Conservation (phyloP, 208 protist species). For the Borovskyia barvae region DNA sequence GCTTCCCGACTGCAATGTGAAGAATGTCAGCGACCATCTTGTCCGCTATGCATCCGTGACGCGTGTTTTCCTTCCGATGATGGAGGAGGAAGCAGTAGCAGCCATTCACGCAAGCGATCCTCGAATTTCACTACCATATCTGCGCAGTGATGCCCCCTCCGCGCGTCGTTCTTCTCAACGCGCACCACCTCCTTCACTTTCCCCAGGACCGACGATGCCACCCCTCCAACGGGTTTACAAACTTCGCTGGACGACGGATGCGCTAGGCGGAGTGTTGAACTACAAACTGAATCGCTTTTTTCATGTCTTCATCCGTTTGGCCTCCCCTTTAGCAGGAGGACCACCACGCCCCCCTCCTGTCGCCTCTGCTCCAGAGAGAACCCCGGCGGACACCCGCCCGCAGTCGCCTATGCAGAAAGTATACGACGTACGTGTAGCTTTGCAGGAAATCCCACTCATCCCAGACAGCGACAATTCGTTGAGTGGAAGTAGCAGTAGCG, state of each 20-base stretch:
- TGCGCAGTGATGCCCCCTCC: neutral
- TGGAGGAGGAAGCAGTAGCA: neutral
- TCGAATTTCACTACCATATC: too few relatives aligned
- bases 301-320: slow-evolving; percentile 56
- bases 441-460: slow-evolving; percentile 36
- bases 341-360: neutral
- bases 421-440: slow-evolving; percentile 42
- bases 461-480: slow-evolving; percentile 1
- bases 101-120: too few relatives aligned
- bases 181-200: neutral
- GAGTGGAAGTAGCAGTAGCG: slow-evolving; percentile 2
- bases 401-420: neutral
- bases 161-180: neutral
- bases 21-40: too few relatives aligned
- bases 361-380: neutral
- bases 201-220: slow-evolving; percentile 28
- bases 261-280: slow-evolving; percentile 32
- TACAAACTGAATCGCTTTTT: slow-evolving; percentile 61
- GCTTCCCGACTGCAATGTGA: too few relatives aligned
- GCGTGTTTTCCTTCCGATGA: neutral
- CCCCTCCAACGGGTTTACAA: slow-evolving; percentile 31
- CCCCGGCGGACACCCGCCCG: neutral
- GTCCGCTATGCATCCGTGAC: neutral
- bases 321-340: slow-evolving; percentile 35
- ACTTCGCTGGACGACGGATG: slow-evolving; percentile 44